These are phyloP conservation scores for Sphagnum fallax DNA, from an alignment of 228 moss, liverwort and hornwort species.

Conservation along the genomic window DNA sequence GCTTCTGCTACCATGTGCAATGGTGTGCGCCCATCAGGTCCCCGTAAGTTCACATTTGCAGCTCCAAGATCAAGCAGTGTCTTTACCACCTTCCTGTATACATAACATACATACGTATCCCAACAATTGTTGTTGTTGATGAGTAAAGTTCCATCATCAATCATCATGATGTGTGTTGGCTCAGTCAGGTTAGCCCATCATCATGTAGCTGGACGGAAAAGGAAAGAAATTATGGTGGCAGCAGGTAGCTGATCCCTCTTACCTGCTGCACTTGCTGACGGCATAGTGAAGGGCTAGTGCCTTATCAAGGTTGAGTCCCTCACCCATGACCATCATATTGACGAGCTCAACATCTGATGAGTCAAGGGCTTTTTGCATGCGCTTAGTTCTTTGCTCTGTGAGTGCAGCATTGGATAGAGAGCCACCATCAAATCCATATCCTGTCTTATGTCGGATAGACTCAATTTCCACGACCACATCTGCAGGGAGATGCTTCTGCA, in stretches of 20 bases:
- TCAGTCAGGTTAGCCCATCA: too few species aligned
- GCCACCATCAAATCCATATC: constrained; percentile 27
- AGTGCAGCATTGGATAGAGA: constrained; percentile 16
- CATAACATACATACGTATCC: too few species aligned
- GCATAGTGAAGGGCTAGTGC: constrained; percentile 57
- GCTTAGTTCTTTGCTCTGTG: constrained; percentile 46
- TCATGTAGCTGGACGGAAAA: too few species aligned
- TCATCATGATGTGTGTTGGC: too few species aligned
- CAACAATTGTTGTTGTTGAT: too few species aligned
- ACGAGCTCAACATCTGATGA: constrained; percentile 66
- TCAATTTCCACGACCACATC: constrained; percentile 47
- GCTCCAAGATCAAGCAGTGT: constrained; percentile 48
- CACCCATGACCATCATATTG: constrained; percentile 71
- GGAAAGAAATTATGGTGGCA: too few species aligned
- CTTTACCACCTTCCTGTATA: constrained; percentile 47
- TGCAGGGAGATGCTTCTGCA: constrained; percentile 40
- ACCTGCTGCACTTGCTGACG: constrained; percentile 53
- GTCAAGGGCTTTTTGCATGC: constrained; percentile 68
- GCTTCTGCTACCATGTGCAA: constrained; percentile 44
- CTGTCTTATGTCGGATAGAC: constrained; percentile 36
- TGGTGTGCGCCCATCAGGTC: constrained; percentile 40
- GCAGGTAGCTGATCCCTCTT: neutral
- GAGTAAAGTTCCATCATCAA: too few species aligned
- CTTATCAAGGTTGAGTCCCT: constrained; percentile 60
- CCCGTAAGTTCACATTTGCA: constrained; percentile 43